Conservation (phyloP, 2,329 filamentous ascomycete genomes). For the Botryosphaeria dothidea region DNA sequence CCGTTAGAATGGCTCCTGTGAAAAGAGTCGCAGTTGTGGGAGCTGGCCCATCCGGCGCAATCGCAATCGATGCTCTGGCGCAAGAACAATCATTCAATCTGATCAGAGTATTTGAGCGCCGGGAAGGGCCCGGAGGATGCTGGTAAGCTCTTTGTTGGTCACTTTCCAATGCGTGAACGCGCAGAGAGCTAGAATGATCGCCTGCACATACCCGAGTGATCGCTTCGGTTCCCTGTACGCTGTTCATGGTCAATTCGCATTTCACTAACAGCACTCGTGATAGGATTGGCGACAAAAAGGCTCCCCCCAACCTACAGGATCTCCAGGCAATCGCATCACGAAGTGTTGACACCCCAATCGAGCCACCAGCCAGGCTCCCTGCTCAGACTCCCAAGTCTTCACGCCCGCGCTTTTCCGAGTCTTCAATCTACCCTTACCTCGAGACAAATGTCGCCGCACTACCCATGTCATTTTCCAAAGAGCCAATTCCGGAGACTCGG, state of each 20-base stretch:
- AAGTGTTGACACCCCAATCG: conserved; percentile 52
- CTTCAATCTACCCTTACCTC: conserved; percentile 63
- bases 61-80: conserved; percentile 60
- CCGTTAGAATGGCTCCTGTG: neutral
- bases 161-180: neutral
- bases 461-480: conserved; percentile 63
- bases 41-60: conserved; percentile 61
- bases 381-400: conserved; percentile 43
- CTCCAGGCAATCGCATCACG: conserved; percentile 52
- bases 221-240: too few species aligned
- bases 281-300: conserved; percentile 28
- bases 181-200: too few species aligned
- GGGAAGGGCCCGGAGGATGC: conserved; percentile 60
- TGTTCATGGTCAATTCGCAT: too few species aligned
- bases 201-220: too few species aligned
- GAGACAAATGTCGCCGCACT: conserved; percentile 64
- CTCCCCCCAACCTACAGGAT: conserved; percentile 40
- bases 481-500: conserved; percentile 51
- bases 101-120: conserved; percentile 63
- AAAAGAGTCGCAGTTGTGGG: conserved; percentile 59
- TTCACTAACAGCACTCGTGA: neutral
- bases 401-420: conserved; percentile 56
- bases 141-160: conserved; percentile 57
- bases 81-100: conserved; percentile 60
- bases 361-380: conserved; percentile 52